Conservation (phyloP, 768 basidiomycete genomes). For the Rhizopogon vesiculosus region DNA sequence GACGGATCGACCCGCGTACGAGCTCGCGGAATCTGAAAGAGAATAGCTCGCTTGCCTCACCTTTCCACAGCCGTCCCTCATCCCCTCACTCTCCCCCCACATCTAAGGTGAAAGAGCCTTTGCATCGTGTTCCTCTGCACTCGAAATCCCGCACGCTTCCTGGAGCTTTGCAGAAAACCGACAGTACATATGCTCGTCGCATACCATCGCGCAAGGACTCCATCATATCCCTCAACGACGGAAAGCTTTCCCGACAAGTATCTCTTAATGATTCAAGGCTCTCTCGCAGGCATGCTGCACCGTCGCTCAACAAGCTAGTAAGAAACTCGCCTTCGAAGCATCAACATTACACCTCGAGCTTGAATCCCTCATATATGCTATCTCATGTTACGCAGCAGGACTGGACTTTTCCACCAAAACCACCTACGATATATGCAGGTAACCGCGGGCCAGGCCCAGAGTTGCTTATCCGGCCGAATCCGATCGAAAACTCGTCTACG, state of each 20-base stretch:
- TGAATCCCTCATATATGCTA: constrained; percentile 24
- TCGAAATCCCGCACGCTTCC: constrained; percentile 39
- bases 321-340: constrained; percentile 14
- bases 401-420: constrained; percentile 11
- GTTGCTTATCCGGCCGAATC: not conserved
- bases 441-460: not conserved
- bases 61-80: constrained; percentile 41
- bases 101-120: constrained; percentile 23
- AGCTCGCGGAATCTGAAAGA: constrained; percentile 38
- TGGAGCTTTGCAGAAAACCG: constrained; percentile 13
- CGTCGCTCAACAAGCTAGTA: constrained; percentile 5
- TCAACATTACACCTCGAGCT: constrained; percentile 15
- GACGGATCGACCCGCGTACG: constrained; percentile 32
- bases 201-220: constrained; percentile 1
- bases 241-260: constrained; percentile 12
- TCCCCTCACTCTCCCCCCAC: constrained; percentile 34
- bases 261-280: constrained; percentile 14
- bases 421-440: not conserved
- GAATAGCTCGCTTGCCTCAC: constrained; percentile 37
- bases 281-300: not conserved
- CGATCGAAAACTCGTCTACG: not conserved
- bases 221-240: constrained; percentile 1
- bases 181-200: not conserved
- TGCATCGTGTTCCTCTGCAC: constrained; percentile 18
- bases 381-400: constrained; percentile 9